Evolutionary conservation across 2,329 filamentous ascomycete genomes (phyloP).

Genomic region (Cercospora janseana): DNA sequence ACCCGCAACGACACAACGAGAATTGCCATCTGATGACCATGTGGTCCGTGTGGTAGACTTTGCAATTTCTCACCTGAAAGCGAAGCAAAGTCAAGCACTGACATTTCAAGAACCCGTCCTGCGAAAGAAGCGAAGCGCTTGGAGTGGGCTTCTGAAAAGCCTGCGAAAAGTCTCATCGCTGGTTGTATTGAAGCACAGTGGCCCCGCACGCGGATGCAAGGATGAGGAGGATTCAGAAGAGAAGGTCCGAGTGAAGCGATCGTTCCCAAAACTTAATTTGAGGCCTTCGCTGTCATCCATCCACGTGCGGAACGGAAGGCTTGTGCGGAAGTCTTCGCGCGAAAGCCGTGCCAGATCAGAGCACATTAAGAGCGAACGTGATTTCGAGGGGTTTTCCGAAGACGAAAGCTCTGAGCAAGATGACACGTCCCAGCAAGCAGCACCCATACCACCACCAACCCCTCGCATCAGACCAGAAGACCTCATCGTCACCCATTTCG

Average conservation of each 20-base stretch:
- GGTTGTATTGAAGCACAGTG: too few relatives aligned
- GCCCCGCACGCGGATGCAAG: too few relatives aligned
- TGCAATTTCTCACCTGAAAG: background rate
- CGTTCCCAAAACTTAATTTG: conserved; percentile 12
- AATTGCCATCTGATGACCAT: too few relatives aligned
- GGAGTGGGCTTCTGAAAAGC: conserved; percentile 11
- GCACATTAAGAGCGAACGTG: background rate
- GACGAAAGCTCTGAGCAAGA: background rate
- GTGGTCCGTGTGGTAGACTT: too few relatives aligned
- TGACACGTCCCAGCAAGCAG: background rate
- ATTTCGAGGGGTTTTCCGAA: too few relatives aligned
- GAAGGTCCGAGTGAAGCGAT: conserved; percentile 10
- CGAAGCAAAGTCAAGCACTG: background rate
- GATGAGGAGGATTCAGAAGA: too few relatives aligned
- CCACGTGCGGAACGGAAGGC: conserved; percentile 16
- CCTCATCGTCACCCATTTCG: conserved; percentile 32
- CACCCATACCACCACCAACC: background rate
- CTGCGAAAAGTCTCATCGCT: conserved; percentile 18
- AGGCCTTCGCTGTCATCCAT: conserved; percentile 9
- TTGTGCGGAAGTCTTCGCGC: conserved; percentile 4
- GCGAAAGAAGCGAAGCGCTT: conserved; percentile 19
- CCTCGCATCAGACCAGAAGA: conserved; percentile 15
- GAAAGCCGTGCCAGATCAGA: background rate
- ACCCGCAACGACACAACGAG: background rate
- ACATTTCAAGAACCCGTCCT: background rate